Base-by-base conservation (phyloP, 352 stramenopile genomes). In the Chrysophaeum taylorii region DNA sequence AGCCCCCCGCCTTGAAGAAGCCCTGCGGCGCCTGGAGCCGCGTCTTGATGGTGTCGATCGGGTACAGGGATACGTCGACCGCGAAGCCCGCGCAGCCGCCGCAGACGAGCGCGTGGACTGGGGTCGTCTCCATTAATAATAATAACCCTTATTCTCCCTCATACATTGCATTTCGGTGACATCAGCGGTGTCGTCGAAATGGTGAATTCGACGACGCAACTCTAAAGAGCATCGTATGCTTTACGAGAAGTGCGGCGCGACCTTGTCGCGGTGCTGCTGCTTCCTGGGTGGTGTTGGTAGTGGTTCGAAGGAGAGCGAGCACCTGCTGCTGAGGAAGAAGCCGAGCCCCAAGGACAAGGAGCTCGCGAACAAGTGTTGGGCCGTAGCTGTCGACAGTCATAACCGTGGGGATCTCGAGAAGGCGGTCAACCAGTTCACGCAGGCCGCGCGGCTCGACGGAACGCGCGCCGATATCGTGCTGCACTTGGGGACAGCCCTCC, bases 1-100 rank as follows among this genome's bases (percentile, higher is more conserved):
- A 98, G 14, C 95, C 95, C 25, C 95, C 95, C 41, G 93, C 90
- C 73, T 96, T 95, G 41, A 96, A 83, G 79, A 99, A 98, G 23
- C 95, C 94, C 48, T 96, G 83, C 0, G 93, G 90, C 15, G 92
- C 93, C 77, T 99, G 94, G 53, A 99, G 79, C 14, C 95, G 83
- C 25, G 95, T 99, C 85, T 99, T 99, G 75, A 98, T 87, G 0
- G 95, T 98, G 84, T 98, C 94, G 14, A 98, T 86, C 42, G 96
- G 96, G 86, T 97, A 99, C 27, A 99, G 84, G 43, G 92, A 89
- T 62, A 98, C 85, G 84, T 99, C 96, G 37, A 99, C 95, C 21
- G 89, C 90, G 45, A 93, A 97, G 33, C 96, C 96, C 4, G 94
- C 94, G 25, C 96, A 83, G 12, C 93, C 95, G 64, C 95, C 95